Percentiles rank a stretch among this genome's conserved stretches.
phyloP scores from a whole-genome alignment of 2,329 filamentous ascomycete species.

The Tolypocladium amazonense region DNA sequence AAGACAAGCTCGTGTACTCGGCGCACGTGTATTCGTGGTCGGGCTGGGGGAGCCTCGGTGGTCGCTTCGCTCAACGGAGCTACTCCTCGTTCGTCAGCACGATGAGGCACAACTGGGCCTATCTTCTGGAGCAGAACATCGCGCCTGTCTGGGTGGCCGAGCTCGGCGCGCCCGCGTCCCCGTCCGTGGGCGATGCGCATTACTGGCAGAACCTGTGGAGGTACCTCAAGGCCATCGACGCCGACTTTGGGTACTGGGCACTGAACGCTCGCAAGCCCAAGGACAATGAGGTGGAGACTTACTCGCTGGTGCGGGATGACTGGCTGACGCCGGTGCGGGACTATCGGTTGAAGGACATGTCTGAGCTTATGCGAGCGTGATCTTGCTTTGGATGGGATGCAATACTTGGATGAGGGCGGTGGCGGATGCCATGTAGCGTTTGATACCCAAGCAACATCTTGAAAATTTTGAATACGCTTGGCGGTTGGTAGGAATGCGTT shows the following conservation, averaged over 20 bases:
- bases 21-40: slow-evolving; percentile 62
- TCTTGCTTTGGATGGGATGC: not conserved
- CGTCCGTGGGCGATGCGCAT: slow-evolving; percentile 45
- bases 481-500: not conserved
- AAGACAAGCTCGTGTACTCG: slow-evolving; percentile 52
- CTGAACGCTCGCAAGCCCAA: slow-evolving; percentile 55
- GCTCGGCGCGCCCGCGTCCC: slow-evolving; percentile 46
- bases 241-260: slow-evolving; percentile 62
- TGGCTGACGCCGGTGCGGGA: slow-evolving; percentile 53
- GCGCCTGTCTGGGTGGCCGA: slow-evolving; percentile 60
- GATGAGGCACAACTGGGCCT: slow-evolving; percentile 58
- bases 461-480: not conserved
- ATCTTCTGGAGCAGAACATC: slow-evolving; percentile 36
- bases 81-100: slow-evolving; percentile 52
- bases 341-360: slow-evolving; percentile 52
- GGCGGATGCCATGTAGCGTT: not conserved
- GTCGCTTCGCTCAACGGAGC: slow-evolving; percentile 47
- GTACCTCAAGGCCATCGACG: slow-evolving; percentile 46
- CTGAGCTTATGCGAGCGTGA: slow-evolving; percentile 33
- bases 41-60: slow-evolving; percentile 52
- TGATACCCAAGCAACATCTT: not conserved
- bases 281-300: slow-evolving; percentile 45
- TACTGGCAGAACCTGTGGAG: slow-evolving; percentile 56
- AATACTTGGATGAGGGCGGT: not conserved
- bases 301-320: slow-evolving; percentile 51